Conservation (phyloP, 768 basidiomycete genomes). For the Boletus edulis region DNA sequence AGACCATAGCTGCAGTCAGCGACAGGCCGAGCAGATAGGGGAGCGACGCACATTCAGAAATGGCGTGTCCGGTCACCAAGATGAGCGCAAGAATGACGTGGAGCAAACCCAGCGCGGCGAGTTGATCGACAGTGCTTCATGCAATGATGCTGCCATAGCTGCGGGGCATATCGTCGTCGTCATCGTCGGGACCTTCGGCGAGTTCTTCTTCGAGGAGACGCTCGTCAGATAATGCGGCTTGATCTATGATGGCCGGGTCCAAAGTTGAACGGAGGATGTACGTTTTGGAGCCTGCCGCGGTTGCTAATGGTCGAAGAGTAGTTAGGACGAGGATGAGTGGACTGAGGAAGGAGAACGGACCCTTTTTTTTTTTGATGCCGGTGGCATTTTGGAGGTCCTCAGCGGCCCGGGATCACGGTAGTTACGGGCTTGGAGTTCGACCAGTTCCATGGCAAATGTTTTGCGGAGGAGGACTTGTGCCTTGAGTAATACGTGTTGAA, state of each 20-base stretch:
- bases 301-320: slow-evolving; percentile 29
- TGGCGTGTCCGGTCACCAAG: slow-evolving; percentile 71
- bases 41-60: slow-evolving; percentile 61
- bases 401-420: slow-evolving; percentile 37
- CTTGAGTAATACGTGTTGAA: slow-evolving; percentile 63
- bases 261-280: slow-evolving; percentile 83
- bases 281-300: slow-evolving; percentile 64
- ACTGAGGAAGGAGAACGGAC: slow-evolving; percentile 30
- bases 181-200: slow-evolving; percentile 44
- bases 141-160: slow-evolving; percentile 69
- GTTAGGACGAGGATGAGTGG: neutral
- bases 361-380: slow-evolving; percentile 67
- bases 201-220: slow-evolving; percentile 47
- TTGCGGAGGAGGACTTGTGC: slow-evolving; percentile 65
- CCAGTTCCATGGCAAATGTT: slow-evolving; percentile 82
- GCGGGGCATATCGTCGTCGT: slow-evolving; percentile 48
- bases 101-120: slow-evolving; percentile 69
- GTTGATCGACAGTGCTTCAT: slow-evolving; percentile 67
- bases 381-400: slow-evolving; percentile 51
- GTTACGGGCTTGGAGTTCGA: slow-evolving; percentile 66
- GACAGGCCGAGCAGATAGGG: neutral
- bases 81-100: slow-evolving; percentile 82
- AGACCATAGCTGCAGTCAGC: neutral
- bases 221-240: slow-evolving; percentile 51
- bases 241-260: slow-evolving; percentile 57